Evolutionary conservation across 305 asterid species (phyloP).

Genomic region (Fraxinus ornus): DNA sequence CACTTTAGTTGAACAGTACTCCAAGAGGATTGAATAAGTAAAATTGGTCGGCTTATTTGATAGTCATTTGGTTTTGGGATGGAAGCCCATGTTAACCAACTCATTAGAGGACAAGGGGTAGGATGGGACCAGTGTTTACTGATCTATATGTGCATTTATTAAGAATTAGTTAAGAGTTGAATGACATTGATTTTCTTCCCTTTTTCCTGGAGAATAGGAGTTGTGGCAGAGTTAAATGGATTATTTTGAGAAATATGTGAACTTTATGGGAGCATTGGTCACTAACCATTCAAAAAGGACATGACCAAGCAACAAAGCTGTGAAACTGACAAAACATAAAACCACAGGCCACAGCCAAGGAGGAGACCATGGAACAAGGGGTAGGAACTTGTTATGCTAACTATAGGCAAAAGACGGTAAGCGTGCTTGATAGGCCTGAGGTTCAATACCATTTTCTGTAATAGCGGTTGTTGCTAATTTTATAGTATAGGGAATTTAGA

Average conservation of each 20-base stretch:
- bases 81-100: neutral
- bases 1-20: too few species aligned
- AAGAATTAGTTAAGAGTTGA: too few species aligned
- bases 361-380: neutral
- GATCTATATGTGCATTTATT: too few species aligned
- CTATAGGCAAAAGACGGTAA: neutral
- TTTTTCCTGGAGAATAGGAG: neutral
- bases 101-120: too few species aligned
- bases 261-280: neutral
- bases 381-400: neutral
- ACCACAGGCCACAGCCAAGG: neutral
- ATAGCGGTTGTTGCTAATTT: neutral
- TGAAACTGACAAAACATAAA: neutral
- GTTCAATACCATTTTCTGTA: neutral
- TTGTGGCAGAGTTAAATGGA: neutral
- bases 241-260: neutral
- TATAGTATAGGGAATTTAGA: neutral
- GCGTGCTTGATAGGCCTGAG: neutral
- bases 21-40: too few species aligned
- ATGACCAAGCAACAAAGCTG: neutral
- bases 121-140: too few species aligned
- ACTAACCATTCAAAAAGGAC: neutral
- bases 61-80: neutral
- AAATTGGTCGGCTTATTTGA: too few species aligned
- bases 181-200: too few species aligned